Evolutionary conservation across 192 early-diverging fungal genomes (phyloP).

Genomic region (Entophlyctis helioformis): DNA sequence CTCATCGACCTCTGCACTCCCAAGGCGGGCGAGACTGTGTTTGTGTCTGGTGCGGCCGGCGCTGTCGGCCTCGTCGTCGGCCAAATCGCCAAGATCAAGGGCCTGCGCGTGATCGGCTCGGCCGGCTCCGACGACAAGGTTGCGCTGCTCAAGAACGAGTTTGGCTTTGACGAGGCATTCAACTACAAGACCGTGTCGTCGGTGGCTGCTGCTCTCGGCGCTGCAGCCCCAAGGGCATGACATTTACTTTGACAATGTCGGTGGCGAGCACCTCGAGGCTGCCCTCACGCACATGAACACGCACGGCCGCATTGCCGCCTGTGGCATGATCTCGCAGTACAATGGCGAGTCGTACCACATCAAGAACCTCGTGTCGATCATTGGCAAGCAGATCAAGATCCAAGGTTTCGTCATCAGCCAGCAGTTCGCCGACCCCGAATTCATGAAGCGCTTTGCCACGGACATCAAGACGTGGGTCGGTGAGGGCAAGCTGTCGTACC

Average conservation of each 20-base stretch:
- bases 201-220: slow-evolving; percentile 33
- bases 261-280: slow-evolving; percentile 67
- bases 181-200: slow-evolving; percentile 80
- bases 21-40: slow-evolving; percentile 72
- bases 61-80: slow-evolving; percentile 58
- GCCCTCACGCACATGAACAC: slow-evolving; percentile 51
- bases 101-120: slow-evolving; percentile 71
- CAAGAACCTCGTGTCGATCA: slow-evolving; percentile 43
- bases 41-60: slow-evolving; percentile 71
- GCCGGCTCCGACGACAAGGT: slow-evolving; percentile 81
- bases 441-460: slow-evolving; percentile 24
- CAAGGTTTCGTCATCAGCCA: slow-evolving; percentile 56
- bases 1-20: slow-evolving; percentile 53
- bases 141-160: slow-evolving; percentile 42
- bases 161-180: slow-evolving; percentile 75
- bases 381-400: slow-evolving; percentile 43
- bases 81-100: slow-evolving; percentile 65
- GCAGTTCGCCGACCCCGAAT: slow-evolving; percentile 32
- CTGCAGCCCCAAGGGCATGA: slow-evolving; percentile 66
- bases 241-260: slow-evolving; percentile 79
- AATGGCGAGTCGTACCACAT: slow-evolving; percentile 38
- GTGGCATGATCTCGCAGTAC: slow-evolving; percentile 66
- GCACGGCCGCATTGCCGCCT: slow-evolving; percentile 52
- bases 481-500: slow-evolving; percentile 51
- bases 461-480: slow-evolving; percentile 43